These are phyloP conservation scores for Dinochytrium kinnereticum DNA, from an alignment of 371 early-diverging fungal genomes.

Conservation along the genomic window DNA sequence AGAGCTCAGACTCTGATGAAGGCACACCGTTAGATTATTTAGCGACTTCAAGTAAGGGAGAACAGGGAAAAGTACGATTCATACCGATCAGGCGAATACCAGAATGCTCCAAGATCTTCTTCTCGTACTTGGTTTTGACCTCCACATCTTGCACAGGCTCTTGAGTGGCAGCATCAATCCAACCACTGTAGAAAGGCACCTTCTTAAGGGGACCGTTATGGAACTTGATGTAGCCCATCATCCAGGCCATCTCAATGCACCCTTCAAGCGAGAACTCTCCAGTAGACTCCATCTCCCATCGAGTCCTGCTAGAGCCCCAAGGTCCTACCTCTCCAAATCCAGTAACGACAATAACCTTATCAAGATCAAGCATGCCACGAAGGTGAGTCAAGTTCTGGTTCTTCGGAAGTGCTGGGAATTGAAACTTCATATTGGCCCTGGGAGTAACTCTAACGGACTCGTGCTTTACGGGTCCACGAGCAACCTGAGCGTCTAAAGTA, in stretches of 20 bases:
- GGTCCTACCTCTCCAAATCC: slow-evolving; percentile 97
- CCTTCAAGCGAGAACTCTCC: slow-evolving; percentile 96
- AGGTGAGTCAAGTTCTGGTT: slow-evolving; percentile 72
- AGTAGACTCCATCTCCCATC: slow-evolving; percentile 92
- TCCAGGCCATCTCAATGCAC: slow-evolving; percentile 97
- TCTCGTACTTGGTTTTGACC: slow-evolving; percentile 93
- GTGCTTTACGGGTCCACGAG: slow-evolving; percentile 79
- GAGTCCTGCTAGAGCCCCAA: slow-evolving; percentile 91
- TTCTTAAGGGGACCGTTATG: slow-evolving; percentile 86
- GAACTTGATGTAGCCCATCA: slow-evolving; percentile 94
- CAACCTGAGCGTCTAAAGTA: slow-evolving; percentile 76
- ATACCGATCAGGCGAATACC: slow-evolving; percentile 91
- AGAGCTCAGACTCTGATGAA: slow-evolving; percentile 75
- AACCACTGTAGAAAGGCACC: slow-evolving; percentile 81
- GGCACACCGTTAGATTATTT: background rate
- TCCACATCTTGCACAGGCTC: slow-evolving; percentile 92
- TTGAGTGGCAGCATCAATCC: slow-evolving; percentile 89
- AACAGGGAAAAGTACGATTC: background rate
- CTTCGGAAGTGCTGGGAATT: slow-evolving; percentile 78
- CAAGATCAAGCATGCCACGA: slow-evolving; percentile 89
- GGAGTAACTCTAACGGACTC: slow-evolving; percentile 73
- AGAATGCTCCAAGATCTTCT: slow-evolving; percentile 87
- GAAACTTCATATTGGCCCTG: slow-evolving; percentile 92
- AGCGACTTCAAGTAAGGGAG: slow-evolving; percentile 15
- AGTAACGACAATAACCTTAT: slow-evolving; percentile 91